Evolutionary conservation across 768 basidiomycete species (phyloP).

Genomic region (Agrocybe pediades): DNA sequence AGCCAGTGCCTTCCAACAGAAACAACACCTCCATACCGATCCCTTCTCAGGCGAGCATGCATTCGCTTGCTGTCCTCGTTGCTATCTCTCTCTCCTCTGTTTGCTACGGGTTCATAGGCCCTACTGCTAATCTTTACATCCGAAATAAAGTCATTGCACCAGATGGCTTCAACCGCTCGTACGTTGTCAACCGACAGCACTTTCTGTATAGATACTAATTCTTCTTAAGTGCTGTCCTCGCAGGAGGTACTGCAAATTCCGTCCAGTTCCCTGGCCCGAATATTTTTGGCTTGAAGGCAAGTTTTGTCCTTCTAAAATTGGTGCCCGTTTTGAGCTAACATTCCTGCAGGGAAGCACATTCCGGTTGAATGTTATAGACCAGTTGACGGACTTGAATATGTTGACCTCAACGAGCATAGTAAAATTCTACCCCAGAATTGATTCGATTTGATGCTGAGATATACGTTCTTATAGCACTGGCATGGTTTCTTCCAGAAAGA

Average conservation of each 20-base stretch:
- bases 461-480: conserved; percentile 37
- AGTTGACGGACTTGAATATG: neutral
- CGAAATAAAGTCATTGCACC: conserved; percentile 45
- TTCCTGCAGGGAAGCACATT: conserved; percentile 37
- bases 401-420: conserved; percentile 49
- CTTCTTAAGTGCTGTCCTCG: conserved; percentile 1
- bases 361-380: neutral
- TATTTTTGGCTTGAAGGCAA: conserved; percentile 29
- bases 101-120: conserved; percentile 24
- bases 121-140: conserved; percentile 35
- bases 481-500: conserved; percentile 39
- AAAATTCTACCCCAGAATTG: conserved; percentile 15
- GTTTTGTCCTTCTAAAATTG: neutral
- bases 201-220: too few relatives aligned
- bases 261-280: conserved; percentile 30
- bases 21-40: neutral
- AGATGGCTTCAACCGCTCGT: conserved; percentile 51
- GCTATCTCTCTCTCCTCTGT: neutral
- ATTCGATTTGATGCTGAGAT: neutral
- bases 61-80: neutral
- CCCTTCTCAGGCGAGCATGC: neutral
- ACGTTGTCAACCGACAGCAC: conserved; percentile 13
- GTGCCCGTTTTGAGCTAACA: neutral
- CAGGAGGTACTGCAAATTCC: conserved; percentile 17
- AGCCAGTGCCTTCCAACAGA: neutral